phyloP scores from a whole-genome alignment of 2,329 filamentous ascomycete species.

The Boeremia exigua region DNA sequence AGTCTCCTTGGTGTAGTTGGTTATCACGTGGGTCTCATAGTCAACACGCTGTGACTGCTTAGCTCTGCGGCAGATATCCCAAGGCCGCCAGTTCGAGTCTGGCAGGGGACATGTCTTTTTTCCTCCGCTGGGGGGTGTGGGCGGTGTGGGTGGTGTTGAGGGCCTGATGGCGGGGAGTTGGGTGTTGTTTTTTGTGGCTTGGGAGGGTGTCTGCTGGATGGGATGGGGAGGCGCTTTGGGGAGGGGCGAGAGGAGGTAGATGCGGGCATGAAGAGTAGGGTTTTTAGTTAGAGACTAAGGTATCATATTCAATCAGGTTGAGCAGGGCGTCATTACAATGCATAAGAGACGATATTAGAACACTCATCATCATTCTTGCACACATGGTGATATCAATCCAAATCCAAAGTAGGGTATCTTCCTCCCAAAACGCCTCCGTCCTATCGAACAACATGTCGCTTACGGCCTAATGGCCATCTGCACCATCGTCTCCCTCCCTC shows the following conservation, averaged over 20 bases:
- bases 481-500: slow-evolving; percentile 27
- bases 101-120: slow-evolving; percentile 29
- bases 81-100: slow-evolving; percentile 48
- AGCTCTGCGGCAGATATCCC: slow-evolving; percentile 31
- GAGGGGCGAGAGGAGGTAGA: too few species aligned
- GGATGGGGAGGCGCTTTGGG: too few species aligned
- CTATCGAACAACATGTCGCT: background rate
- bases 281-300: too few species aligned
- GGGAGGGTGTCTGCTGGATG: too few species aligned
- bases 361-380: background rate
- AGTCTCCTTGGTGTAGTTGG: slow-evolving; percentile 48
- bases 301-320: too few species aligned
- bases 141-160: too few species aligned
- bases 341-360: background rate
- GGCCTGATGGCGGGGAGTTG: too few species aligned
- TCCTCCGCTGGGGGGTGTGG: background rate
- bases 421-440: slow-evolving; percentile 6
- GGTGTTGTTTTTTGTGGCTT: too few species aligned
- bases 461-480: slow-evolving; percentile 34
- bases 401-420: slow-evolving; percentile 17
- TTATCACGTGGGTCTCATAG: slow-evolving; percentile 49
- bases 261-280: too few species aligned
- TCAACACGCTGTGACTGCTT: slow-evolving; percentile 37
- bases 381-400: background rate
- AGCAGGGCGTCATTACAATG: too few species aligned